Percentiles rank a stretch among this genome's conserved stretches.
Conservation (phyloP, 1,284 basidiomycete species). For the Boletus sp. region DNA sequence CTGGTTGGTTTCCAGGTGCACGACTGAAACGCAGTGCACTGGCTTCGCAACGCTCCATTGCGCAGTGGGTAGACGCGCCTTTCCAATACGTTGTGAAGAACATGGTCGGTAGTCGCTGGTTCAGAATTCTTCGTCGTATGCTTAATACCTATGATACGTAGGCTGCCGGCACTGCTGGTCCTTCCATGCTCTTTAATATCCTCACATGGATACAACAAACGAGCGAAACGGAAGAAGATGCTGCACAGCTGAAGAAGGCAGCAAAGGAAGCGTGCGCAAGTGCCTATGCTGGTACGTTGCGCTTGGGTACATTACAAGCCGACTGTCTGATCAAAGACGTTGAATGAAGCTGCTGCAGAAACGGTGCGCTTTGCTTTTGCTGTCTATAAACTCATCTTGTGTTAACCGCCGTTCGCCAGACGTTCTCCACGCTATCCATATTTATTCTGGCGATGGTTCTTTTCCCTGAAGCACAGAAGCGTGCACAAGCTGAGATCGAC, state of each 20-base stretch:
- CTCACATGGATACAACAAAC: constrained; percentile 5
- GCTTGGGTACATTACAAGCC: neutral
- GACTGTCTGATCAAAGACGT: neutral
- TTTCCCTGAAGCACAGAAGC: constrained; percentile 15
- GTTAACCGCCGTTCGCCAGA: constrained; percentile 1
- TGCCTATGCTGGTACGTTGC: constrained; percentile 14
- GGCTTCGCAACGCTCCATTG: neutral
- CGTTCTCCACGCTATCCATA: constrained; percentile 4
- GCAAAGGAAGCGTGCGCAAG: constrained; percentile 10
- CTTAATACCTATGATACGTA: neutral
- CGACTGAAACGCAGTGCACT: constrained; percentile 1
- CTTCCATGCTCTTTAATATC: neutral
- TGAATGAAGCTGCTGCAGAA: constrained; percentile 14
- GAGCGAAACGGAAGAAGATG: neutral
- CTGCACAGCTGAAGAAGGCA: neutral
- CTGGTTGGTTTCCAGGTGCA: constrained; percentile 11
- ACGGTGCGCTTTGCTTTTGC: neutral
- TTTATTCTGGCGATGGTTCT: constrained; percentile 17
- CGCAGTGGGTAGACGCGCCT: constrained; percentile 7
- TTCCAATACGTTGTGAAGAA: constrained; percentile 11
- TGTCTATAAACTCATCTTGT: neutral
- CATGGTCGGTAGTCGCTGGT: constrained; percentile 11
- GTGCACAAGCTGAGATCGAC: constrained; percentile 16
- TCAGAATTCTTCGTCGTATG: neutral
- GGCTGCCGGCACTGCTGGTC: neutral